A percentile compares a stretch with the other conserved stretches of the same genome.
These are phyloP conservation scores for Stagonosporopsis rhizophila DNA, from an alignment of 2,329 filamentous ascomycete genomes.

Conservation along the genomic window DNA sequence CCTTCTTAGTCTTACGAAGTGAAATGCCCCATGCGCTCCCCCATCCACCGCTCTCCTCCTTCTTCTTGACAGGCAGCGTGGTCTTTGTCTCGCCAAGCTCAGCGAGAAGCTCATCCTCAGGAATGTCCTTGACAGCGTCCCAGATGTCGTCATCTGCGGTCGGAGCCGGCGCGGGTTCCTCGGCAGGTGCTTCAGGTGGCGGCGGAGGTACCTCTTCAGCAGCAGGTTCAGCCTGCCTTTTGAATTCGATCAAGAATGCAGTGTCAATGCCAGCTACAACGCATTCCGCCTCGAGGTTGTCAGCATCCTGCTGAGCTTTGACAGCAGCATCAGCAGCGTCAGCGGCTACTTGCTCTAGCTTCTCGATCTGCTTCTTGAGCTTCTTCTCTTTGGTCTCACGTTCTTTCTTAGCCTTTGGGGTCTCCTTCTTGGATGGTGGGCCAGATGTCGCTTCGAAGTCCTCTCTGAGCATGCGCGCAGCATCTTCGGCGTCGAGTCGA, in stretches of 20 bases:
- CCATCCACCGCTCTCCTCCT: conserved; percentile 42
- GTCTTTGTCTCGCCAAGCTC: conserved; percentile 43
- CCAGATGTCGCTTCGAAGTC: conserved; percentile 22
- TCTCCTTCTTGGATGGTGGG: conserved; percentile 45
- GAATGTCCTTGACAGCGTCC: conserved; percentile 44
- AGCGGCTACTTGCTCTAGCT: conserved; percentile 36
- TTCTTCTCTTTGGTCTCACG: conserved; percentile 39
- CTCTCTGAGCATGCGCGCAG: conserved; percentile 28
- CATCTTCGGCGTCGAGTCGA: conserved; percentile 16
- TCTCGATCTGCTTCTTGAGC: conserved; percentile 38
- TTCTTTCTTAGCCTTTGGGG: conserved; percentile 38
- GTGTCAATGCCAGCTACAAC: conserved; percentile 47
- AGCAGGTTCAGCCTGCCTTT: conserved; percentile 33
- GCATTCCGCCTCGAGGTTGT: conserved; percentile 41
- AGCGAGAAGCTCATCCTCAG: conserved; percentile 42
- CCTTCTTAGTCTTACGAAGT: conserved; percentile 55
- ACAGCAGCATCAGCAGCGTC: conserved; percentile 49
- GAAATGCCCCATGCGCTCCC: conserved; percentile 56
- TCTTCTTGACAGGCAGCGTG: conserved; percentile 27
- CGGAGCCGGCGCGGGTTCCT: conserved; percentile 8
- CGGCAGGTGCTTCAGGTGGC: conserved; percentile 24
- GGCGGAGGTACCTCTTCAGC: conserved; percentile 35
- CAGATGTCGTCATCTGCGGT: conserved; percentile 41
- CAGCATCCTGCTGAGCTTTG: conserved; percentile 38
- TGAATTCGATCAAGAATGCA: conserved; percentile 24